Evolutionary conservation across 768 basidiomycete genomes (phyloP), one percentile per base, ranked within the genome.

Genomic region (Boletus tomentosulus): DNA sequence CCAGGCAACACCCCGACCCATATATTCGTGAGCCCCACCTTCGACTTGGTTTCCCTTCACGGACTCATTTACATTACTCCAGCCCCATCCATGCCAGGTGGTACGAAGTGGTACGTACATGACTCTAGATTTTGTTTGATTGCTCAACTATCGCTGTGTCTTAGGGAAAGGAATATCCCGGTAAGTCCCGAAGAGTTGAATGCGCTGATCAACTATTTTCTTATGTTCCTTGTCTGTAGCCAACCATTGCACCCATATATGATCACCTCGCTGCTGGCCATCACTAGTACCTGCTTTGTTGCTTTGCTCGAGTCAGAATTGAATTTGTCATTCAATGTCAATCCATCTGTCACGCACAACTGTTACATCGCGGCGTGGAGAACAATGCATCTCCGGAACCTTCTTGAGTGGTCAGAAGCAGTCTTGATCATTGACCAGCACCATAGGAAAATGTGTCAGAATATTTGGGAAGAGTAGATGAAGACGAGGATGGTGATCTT

Each of bases 31-130:
- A 74, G 93, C 85, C 22, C 38, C n/a, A 16, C 13, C 22, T 33
- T 19, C 27, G 3, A 16, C 22, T 37, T 13, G 24, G 38, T 49
- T 27, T 37, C 52, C 11, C 45, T 48, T 48, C 31, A 31, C 38
- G 24, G 39, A 48, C 51, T 57, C 37, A 55, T 35, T 43, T 9
- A 19, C 47, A 41, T 22, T 46, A 1, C 22, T 59, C 38, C 57
- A 98, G 95, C 87, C 54, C 80, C 94, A 45, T 65, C 80, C 38
- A 88, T 85, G 69, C 92, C 92, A 45, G 92, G 89, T 54, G 95
- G 95, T 54, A 93, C 92, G n/a, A 97, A 96, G 74, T 98, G 94
- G 94, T 95, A 64, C 62, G 86, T 81, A 39, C 19, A 22, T 55
- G 7, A 8, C 22, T 44, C 46, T 28, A 15, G 0, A 5, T n/a